phyloP scores from a whole-genome alignment of 2,329 filamentous ascomycete species.

The Furcasterigmium furcatum region DNA sequence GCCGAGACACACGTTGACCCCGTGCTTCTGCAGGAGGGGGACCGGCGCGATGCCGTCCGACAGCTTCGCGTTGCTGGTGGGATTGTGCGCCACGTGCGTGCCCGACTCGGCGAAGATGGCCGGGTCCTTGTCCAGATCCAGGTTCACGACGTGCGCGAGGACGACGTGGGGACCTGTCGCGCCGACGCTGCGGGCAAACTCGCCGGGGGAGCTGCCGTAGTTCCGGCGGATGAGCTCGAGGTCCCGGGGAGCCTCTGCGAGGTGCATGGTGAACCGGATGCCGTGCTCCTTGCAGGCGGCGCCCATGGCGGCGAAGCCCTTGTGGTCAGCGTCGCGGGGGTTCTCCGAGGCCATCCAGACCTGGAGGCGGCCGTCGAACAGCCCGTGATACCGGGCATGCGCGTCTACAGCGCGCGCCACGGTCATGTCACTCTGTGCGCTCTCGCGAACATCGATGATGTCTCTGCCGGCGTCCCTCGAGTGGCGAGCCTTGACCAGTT shows the following conservation, averaged over 20 bases:
- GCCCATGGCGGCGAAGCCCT: constrained; percentile 35
- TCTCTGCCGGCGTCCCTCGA: too few relatives aligned
- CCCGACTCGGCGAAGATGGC: not conserved
- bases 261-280: constrained; percentile 44
- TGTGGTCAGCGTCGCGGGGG: constrained; percentile 36
- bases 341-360: constrained; percentile 46
- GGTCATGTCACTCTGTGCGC: too few relatives aligned
- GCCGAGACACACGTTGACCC: constrained; percentile 44
- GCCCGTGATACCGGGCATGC: constrained; percentile 16
- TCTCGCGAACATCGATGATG: too few relatives aligned
- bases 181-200: constrained; percentile 33
- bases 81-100: constrained; percentile 46
- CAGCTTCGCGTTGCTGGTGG: constrained; percentile 48
- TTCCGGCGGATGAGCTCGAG: constrained; percentile 28
- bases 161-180: not conserved
- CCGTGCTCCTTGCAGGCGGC: constrained; percentile 29
- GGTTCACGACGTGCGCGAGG: not conserved
- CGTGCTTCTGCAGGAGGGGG: constrained; percentile 35
- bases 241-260: constrained; percentile 37
- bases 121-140: not conserved
- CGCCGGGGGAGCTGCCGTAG: constrained; percentile 38
- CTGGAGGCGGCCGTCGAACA: constrained; percentile 34
- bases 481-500: constrained; percentile 9
- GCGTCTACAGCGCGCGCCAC: constrained; percentile 23
- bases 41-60: constrained; percentile 46